A percentile compares a stretch with the other conserved stretches of the same genome.
Evolutionary conservation across 2,329 filamentous ascomycete species (phyloP).

Genomic region (Alternaria brassicicola): DNA sequence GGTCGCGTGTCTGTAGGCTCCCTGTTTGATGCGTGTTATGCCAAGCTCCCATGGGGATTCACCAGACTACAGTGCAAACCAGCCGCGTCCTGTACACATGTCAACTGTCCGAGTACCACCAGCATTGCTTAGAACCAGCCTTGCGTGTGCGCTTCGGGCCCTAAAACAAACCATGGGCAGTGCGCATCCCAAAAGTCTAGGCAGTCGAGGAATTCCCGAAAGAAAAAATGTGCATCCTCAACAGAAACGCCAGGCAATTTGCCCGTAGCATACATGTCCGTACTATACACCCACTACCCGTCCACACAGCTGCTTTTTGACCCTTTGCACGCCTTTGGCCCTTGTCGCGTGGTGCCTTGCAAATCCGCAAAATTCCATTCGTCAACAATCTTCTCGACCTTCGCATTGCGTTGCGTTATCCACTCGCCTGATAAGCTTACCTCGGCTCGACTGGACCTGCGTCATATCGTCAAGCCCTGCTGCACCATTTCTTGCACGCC

Average conservation of each 20-base stretch:
- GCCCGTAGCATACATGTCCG: not conserved
- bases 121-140: not conserved
- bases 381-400: constrained; percentile 14
- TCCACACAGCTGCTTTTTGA: not conserved
- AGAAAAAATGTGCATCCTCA: constrained; percentile 17
- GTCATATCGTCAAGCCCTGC: constrained; percentile 25
- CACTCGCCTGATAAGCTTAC: constrained; percentile 5
- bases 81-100: not conserved
- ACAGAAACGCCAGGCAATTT: constrained; percentile 12
- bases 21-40: not conserved
- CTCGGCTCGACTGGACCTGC: constrained; percentile 17
- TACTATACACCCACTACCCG: not conserved
- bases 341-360: not conserved
- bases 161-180: too few species aligned
- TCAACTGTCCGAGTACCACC: not conserved
- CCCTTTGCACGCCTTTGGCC: not conserved
- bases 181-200: constrained; percentile 3
- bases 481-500: constrained; percentile 21
- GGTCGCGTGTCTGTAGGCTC: too few species aligned
- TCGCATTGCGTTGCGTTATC: constrained; percentile 8
- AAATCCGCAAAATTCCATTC: constrained; percentile 4
- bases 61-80: not conserved
- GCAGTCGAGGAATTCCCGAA: not conserved
- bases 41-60: not conserved
- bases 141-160: not conserved